Base-by-base conservation (phyloP, 768 basidiomycete genomes). In the Hortiboletus campestris region DNA sequence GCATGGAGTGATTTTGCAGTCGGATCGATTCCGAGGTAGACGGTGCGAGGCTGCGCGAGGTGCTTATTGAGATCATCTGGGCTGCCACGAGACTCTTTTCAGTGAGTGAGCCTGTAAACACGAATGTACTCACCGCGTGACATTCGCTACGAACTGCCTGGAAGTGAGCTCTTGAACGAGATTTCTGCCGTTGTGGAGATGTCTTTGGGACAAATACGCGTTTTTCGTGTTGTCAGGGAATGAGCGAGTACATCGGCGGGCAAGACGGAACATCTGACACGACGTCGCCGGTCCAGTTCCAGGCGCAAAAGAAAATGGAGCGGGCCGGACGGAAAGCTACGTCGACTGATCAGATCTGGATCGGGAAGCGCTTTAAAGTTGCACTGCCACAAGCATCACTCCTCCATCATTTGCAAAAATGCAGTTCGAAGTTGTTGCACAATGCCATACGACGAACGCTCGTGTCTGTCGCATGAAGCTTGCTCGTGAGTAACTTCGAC, bases 1-100 rank as follows among this genome's bases (percentile, higher is more conserved):
- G 94, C 89, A 70, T 99, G 97, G 17, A 99, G 77, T 2, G 93
- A 89, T 25, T 74, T 76, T 5, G 94, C 94, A 2, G 96, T 94
- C 14, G 97, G 97, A 68, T 99, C 97, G 40, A 98, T 81, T 35
- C 97, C 97, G 5, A 85, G 79, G 68, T 99, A 99, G 17, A 92
- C 80, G 0, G 82, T 82, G 60, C 81, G 84, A 35, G 60, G 48
- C 39, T 51, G 61, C 19, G 61, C 52, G 58, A 57, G 83, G 69
- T 44, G 76, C 68, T 54, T 71, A 51, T 40, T 63, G 59, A 55
- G 83, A 68, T 72, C 72, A 51, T 78, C 74, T 44, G 73, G 78
- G 46, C 82, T 82, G 56, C 35, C 25, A 13, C 49, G 22, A 40
- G 42, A 49, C 19, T 4, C 36, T 0, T 13, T 39, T 68, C 25